A percentile compares a stretch with the other conserved stretches of the same genome.
These are phyloP conservation scores for Wallacemonas sp. DNA, from an alignment of 208 protist genomes.

Conservation along the genomic window DNA sequence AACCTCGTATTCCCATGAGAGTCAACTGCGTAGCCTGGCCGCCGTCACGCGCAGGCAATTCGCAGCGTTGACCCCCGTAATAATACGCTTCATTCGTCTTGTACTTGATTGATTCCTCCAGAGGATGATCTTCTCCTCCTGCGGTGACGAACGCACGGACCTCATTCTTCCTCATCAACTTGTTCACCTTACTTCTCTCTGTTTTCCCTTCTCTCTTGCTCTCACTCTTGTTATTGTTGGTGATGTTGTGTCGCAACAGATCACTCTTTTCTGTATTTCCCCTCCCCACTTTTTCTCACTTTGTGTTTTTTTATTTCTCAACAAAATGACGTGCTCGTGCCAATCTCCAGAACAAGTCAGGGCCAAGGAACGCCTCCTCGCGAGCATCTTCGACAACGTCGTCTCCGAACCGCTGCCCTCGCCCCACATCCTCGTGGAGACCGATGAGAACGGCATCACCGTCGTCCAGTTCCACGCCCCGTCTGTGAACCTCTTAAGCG, in stretches of 20 bases:
- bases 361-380: no score
- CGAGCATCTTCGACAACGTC: constrained; percentile 12
- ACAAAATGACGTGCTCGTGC: no score
- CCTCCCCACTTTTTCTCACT: not conserved
- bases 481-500: constrained; percentile 7
- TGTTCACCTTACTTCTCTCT: not conserved
- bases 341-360: no score
- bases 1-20: no score
- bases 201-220: not conserved
- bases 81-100: no score
- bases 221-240: not conserved
- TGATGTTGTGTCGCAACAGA: not conserved
- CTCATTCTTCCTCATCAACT: not conserved
- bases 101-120: no score
- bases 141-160: no score
- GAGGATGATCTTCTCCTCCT: no score
- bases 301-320: no score
- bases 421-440: not conserved
- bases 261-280: not conserved
- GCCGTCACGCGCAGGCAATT: no score
- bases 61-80: no score
- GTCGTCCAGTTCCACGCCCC: not conserved
- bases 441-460: constrained; percentile 14
- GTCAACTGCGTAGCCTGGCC: no score
- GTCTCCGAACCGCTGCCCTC: constrained; percentile 10